Evolutionary conservation across 176 grass and related monocot genomes (phyloP).

Genomic region (Metroxylon sagu): DNA sequence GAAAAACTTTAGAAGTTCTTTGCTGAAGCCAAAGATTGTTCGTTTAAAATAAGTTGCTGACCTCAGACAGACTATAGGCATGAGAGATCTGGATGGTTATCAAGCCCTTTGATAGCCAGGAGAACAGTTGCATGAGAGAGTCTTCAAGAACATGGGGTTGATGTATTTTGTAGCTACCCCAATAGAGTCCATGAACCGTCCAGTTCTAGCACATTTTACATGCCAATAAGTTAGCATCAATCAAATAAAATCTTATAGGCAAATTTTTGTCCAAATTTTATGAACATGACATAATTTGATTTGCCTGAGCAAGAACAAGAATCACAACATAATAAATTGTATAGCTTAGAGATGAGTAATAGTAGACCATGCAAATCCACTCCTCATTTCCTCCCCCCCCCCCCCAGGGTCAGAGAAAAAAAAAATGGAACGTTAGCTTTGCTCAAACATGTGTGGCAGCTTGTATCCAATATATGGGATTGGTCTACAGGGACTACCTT

Average conservation of each 20-base stretch:
- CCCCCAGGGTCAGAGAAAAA: too few relatives aligned
- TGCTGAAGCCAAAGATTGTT: background rate
- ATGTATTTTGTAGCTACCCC: slow-evolving; percentile 71
- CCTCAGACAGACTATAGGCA: slow-evolving; percentile 55
- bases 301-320: too few relatives aligned
- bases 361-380: too few relatives aligned
- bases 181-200: slow-evolving; percentile 93
- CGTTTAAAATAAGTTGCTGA: slow-evolving; percentile 17
- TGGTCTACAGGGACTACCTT: slow-evolving; percentile 35
- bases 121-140: slow-evolving; percentile 68
- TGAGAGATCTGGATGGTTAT: slow-evolving; percentile 71
- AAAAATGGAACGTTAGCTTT: too few relatives aligned
- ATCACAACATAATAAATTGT: too few relatives aligned
- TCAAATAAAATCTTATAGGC: background rate
- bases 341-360: too few relatives aligned
- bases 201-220: slow-evolving; percentile 64
- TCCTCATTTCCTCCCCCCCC: too few relatives aligned
- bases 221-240: slow-evolving; percentile 2
- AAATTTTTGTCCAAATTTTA: too few relatives aligned
- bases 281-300: too few relatives aligned
- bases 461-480: too few relatives aligned
- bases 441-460: too few relatives aligned
- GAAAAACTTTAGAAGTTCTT: background rate
- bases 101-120: slow-evolving; percentile 79
- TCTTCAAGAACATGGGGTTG: slow-evolving; percentile 46